These are phyloP conservation scores for Ceratobasidium sp. DNA, from an alignment of 1,284 basidiomycete species.

Conservation along the genomic window DNA sequence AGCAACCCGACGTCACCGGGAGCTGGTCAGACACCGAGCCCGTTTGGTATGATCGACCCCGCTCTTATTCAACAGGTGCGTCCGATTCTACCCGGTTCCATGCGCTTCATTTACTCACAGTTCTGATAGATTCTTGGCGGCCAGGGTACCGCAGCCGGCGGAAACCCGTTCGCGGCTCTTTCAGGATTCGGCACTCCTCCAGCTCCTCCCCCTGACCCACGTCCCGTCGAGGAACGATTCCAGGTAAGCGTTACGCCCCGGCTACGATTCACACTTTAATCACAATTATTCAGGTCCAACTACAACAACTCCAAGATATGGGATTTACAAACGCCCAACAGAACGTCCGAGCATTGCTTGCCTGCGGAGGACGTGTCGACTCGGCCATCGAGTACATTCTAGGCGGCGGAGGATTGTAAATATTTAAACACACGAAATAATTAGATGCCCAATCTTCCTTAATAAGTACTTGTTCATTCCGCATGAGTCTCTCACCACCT, in stretches of 20 bases:
- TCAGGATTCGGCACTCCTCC: slow-evolving; percentile 44
- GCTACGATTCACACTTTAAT: not conserved
- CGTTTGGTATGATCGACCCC: slow-evolving; percentile 42
- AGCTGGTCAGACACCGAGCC: slow-evolving; percentile 17
- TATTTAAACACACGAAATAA: too few relatives aligned
- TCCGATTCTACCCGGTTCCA: not conserved
- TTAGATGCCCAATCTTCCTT: too few relatives aligned
- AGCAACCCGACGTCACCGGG: not conserved
- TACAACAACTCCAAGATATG: slow-evolving; percentile 85
- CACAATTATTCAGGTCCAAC: slow-evolving; percentile 39
- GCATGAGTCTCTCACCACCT: too few relatives aligned
- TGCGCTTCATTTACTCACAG: not conserved
- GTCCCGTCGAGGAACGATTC: slow-evolving; percentile 87
- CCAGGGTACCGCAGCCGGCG: slow-evolving; percentile 38
- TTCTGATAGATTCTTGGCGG: slow-evolving; percentile 38
- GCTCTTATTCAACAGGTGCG: slow-evolving; percentile 37
- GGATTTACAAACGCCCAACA: slow-evolving; percentile 83
- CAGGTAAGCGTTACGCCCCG: slow-evolving; percentile 58
- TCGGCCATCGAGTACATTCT: slow-evolving; percentile 91
- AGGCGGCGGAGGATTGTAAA: slow-evolving; percentile 66
- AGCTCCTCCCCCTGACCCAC: slow-evolving; percentile 62
- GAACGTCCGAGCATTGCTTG: slow-evolving; percentile 86
- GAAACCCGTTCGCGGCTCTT: slow-evolving; percentile 36
- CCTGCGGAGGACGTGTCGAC: slow-evolving; percentile 88
- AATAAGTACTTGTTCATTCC: too few relatives aligned